Percentiles rank a stretch among this genome's conserved stretches.
Evolutionary conservation across 2,329 filamentous ascomycete species (phyloP).

Genomic region (Penicillium crustosum): DNA sequence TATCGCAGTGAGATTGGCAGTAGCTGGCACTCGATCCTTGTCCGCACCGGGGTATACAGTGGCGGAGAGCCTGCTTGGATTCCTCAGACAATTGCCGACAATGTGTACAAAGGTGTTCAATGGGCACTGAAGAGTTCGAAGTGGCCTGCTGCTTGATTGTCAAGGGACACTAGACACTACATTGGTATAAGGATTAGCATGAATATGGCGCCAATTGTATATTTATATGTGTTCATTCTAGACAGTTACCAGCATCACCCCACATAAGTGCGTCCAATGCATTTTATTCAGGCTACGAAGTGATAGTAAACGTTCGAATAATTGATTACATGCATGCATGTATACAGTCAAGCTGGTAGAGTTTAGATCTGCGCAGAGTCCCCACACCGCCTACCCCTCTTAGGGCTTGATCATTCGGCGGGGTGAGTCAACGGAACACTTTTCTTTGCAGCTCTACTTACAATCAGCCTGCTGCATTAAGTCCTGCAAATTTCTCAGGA

Average conservation of each 20-base stretch:
- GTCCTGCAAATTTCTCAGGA: constrained; percentile 11
- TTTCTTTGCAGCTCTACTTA: constrained; percentile 9
- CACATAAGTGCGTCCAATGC: neutral
- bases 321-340: neutral
- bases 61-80: constrained; percentile 57
- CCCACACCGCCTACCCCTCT: constrained; percentile 28
- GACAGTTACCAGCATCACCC: neutral
- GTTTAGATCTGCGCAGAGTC: neutral
- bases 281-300: neutral
- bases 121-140: constrained; percentile 66
- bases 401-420: constrained; percentile 33
- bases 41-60: constrained; percentile 75
- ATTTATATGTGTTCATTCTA: neutral
- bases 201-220: neutral
- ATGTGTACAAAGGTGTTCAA: constrained; percentile 73
- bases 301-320: neutral
- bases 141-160: constrained; percentile 26
- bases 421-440: constrained; percentile 32
- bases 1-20: constrained; percentile 67
- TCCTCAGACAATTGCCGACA: constrained; percentile 67
- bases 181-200: neutral
- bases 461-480: constrained; percentile 5
- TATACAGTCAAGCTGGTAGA: neutral
- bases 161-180: neutral
- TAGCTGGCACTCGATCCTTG: constrained; percentile 75